Percentiles rank a stretch among this genome's conserved stretches.
Evolutionary conservation across 495 filamentous ascomycete genomes (phyloP).

Genomic region (Haplographium delicatum): DNA sequence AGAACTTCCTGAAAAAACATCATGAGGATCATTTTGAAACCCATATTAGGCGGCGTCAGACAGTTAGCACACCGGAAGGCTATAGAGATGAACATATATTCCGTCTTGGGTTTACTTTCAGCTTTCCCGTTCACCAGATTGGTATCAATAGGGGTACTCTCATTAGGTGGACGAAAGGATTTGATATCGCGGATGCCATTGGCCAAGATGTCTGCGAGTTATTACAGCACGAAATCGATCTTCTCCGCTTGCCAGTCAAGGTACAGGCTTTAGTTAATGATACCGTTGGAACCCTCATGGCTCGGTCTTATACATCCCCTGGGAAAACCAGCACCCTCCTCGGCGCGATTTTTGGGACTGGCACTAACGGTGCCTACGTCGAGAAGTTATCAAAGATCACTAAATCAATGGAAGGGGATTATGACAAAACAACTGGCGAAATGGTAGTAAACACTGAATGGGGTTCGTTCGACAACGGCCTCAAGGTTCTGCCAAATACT

Average conservation of each 20-base stretch:
- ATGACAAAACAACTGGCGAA: conserved; percentile 76
- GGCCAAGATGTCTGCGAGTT: conserved; percentile 92
- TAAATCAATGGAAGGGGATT: conserved; percentile 60
- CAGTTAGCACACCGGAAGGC: conserved; percentile 46
- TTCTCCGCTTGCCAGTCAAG: conserved; percentile 77
- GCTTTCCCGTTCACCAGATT: conserved; percentile 89
- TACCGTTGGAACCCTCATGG: conserved; percentile 96
- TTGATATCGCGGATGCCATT: conserved; percentile 86
- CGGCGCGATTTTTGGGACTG: conserved; percentile 91
- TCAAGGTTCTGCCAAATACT: conserved; percentile 81
- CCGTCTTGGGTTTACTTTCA: conserved; percentile 93
- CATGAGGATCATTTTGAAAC: conserved; percentile 84
- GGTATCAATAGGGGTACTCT: conserved; percentile 91
- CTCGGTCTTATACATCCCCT: conserved; percentile 87
- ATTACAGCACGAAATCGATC: conserved; percentile 87
- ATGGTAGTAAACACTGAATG: conserved; percentile 99
- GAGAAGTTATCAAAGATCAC: conserved; percentile 66
- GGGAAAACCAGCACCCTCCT: conserved; percentile 82
- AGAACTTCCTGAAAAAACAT: conserved; percentile 77
- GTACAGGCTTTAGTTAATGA: conserved; percentile 96
- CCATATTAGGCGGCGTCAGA: conserved; percentile 55
- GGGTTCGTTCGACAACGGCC: conserved; percentile 95
- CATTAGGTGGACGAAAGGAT: conserved; percentile 97
- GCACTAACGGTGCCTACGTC: conserved; percentile 92
- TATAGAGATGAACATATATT: conserved; percentile 68